A percentile compares a stretch with the other conserved stretches of the same genome.
Evolutionary conservation across 768 basidiomycete species (phyloP).

Genomic region (Termitomyces titanicus): DNA sequence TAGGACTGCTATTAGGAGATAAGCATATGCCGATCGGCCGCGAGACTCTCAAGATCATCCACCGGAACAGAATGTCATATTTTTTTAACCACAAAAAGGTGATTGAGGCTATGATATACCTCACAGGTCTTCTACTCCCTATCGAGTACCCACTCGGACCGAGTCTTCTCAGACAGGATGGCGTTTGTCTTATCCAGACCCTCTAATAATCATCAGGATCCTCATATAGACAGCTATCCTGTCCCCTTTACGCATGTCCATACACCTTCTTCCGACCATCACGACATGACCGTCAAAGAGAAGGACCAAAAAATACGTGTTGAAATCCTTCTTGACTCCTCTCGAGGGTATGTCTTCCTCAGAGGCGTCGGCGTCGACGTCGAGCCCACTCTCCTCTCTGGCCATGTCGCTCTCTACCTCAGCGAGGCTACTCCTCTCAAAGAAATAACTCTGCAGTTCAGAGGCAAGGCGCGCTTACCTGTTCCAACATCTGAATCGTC

Average conservation of each 20-base stretch:
- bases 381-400: slow-evolving; percentile 77
- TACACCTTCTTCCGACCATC: slow-evolving; percentile 4
- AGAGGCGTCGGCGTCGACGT: slow-evolving; percentile 81
- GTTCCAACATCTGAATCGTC: slow-evolving; percentile 55
- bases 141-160: background rate
- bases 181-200: slow-evolving; percentile 21
- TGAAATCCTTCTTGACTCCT: slow-evolving; percentile 74
- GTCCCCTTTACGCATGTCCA: slow-evolving; percentile 1
- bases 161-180: slow-evolving; percentile 12
- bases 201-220: background rate
- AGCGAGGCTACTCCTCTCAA: slow-evolving; percentile 80
- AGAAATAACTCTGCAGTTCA: slow-evolving; percentile 80
- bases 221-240: slow-evolving; percentile 13
- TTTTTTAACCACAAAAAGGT: no score
- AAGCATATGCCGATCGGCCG: no score
- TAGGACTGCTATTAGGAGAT: no score
- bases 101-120: background rate
- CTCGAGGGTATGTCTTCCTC: slow-evolving; percentile 52
- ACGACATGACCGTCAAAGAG: slow-evolving; percentile 38
- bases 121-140: background rate
- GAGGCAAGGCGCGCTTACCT: slow-evolving; percentile 78
- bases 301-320: slow-evolving; percentile 49
- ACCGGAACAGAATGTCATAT: no score
- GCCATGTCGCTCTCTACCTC: slow-evolving; percentile 77
- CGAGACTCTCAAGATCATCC: no score